Evolutionary conservation across 257 asterid genomes (phyloP).

Genomic region (Perilla frutescens): DNA sequence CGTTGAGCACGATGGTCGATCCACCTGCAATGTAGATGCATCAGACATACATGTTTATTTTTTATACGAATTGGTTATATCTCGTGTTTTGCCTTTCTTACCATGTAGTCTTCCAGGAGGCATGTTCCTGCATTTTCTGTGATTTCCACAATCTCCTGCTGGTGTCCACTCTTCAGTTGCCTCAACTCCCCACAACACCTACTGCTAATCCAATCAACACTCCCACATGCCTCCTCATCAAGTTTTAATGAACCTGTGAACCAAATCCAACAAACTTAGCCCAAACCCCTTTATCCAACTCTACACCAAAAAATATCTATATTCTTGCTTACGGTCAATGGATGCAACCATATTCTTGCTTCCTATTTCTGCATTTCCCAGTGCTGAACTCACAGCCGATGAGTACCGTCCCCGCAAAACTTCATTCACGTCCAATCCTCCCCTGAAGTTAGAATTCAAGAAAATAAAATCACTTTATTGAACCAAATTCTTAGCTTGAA

Average conservation of each 20-base stretch:
- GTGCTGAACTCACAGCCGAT: slow-evolving; percentile 70
- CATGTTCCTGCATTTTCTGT: slow-evolving; percentile 86
- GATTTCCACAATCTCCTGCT: slow-evolving; percentile 73
- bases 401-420: slow-evolving; percentile 57
- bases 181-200: slow-evolving; percentile 84
- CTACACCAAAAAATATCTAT: background rate
- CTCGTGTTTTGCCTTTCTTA: slow-evolving; percentile 36
- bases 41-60: no score
- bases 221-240: slow-evolving; percentile 79
- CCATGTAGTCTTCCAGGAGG: slow-evolving; percentile 80
- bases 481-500: slow-evolving; percentile 3
- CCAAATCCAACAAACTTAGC: slow-evolving; percentile 1
- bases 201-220: slow-evolving; percentile 66
- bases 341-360: slow-evolving; percentile 75
- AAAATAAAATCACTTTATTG: background rate
- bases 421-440: slow-evolving; percentile 72
- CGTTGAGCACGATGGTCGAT: slow-evolving; percentile 78
- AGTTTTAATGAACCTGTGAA: slow-evolving; percentile 87
- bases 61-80: background rate
- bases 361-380: slow-evolving; percentile 71
- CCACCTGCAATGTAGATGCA: slow-evolving; percentile 51
- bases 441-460: slow-evolving; percentile 46
- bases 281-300: background rate
- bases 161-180: slow-evolving; percentile 73
- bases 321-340: slow-evolving; percentile 62